A percentile compares a stretch with the other conserved stretches of the same genome.
Conservation (phyloP, 164 flowering plant species). For the Annona squamosa region DNA sequence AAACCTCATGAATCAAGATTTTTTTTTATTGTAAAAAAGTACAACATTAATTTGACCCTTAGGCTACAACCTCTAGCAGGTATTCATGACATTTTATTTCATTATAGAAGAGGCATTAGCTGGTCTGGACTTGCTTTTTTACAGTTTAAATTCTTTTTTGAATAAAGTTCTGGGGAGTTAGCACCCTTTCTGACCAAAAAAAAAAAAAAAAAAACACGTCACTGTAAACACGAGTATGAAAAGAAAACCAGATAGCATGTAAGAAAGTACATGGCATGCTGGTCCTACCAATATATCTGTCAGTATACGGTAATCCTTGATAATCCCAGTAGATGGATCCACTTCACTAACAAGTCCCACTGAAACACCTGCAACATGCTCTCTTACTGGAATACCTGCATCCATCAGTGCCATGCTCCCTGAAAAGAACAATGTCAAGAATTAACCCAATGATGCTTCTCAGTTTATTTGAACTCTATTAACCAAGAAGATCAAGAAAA, state of each 20-base stretch:
- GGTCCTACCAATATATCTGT: constrained; percentile 88
- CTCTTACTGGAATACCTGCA: constrained; percentile 87
- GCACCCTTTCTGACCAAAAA: background rate
- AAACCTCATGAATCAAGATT: too few species aligned
- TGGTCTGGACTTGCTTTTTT: background rate
- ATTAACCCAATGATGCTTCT: background rate
- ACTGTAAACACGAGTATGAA: background rate
- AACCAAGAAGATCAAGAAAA: background rate
- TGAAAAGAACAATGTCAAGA: constrained; percentile 18
- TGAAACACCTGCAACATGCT: constrained; percentile 95
- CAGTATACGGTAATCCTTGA: constrained; percentile 70
- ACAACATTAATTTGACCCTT: too few species aligned
- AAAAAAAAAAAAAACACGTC: background rate
- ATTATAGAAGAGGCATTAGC: background rate
- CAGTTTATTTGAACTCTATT: background rate
- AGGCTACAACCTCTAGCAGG: background rate
- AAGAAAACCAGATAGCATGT: background rate
- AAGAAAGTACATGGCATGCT: background rate
- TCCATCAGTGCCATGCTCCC: constrained; percentile 99
- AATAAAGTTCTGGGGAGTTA: background rate
- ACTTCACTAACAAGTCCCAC: constrained; percentile 89
- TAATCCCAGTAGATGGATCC: constrained; percentile 65
- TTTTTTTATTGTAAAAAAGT: too few species aligned
- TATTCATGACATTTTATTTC: too few species aligned
- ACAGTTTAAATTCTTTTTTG: too few species aligned